Evolutionary conservation across 306 rosid species (phyloP).

Genomic region (Erythrophleum fordii): DNA sequence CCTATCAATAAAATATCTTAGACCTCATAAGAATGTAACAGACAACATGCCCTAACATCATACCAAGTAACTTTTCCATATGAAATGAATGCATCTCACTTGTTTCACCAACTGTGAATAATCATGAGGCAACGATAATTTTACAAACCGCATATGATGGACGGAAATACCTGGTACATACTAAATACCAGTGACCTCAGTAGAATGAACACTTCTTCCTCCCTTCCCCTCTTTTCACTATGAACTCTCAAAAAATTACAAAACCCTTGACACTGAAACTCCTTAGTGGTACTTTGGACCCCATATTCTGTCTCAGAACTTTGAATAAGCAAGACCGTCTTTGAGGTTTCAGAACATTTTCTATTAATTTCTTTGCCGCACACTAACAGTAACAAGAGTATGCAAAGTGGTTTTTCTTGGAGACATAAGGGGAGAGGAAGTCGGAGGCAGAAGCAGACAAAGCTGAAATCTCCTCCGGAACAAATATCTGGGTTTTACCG

Average conservation of each 20-base stretch:
- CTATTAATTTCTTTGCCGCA: constrained; percentile 15
- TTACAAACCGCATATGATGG: constrained; percentile 36
- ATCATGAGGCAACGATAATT: constrained; percentile 18
- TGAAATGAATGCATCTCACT: constrained; percentile 7
- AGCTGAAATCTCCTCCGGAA: constrained; percentile 61
- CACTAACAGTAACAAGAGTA: constrained; percentile 74
- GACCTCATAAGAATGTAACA: not conserved
- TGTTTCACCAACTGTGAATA: constrained; percentile 14
- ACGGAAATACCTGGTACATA: constrained; percentile 19
- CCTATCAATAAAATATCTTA: not conserved
- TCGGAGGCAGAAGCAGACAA: constrained; percentile 56
- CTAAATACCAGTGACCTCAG: not conserved
- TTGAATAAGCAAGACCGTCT: constrained; percentile 40
- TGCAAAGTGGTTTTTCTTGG: constrained; percentile 82
- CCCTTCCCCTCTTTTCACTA: not conserved
- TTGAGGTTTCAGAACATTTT: constrained; percentile 40
- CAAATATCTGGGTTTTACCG: constrained; percentile 74
- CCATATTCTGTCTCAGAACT: constrained; percentile 15
- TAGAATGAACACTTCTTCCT: not conserved
- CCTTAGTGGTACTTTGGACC: constrained; percentile 34
- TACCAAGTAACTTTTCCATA: constrained; percentile 3
- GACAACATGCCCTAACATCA: not conserved
- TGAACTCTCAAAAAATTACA: not conserved
- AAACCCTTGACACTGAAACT: constrained; percentile 15
- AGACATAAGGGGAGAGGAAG: constrained; percentile 68